phyloP scores from a whole-genome alignment of 257 asterid species.

The Rehmannia glutinosa region DNA sequence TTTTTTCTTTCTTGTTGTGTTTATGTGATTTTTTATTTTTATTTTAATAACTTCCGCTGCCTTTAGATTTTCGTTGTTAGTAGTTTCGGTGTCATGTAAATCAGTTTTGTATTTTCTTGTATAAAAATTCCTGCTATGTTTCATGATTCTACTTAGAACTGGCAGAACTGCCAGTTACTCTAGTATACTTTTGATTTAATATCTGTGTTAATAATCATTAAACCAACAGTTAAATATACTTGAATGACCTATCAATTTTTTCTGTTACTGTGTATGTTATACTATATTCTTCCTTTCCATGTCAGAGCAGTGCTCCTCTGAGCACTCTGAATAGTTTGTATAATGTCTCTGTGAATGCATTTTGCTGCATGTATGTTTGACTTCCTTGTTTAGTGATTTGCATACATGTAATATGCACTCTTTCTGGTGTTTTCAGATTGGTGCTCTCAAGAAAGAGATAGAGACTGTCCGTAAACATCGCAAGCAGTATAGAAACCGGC shows the following conservation, averaged over 20 bases:
- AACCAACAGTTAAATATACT: neutral
- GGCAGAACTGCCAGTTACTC: neutral
- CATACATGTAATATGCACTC: slow-evolving; percentile 16
- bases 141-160: neutral
- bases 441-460: slow-evolving; percentile 82
- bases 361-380: slow-evolving; percentile 6
- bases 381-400: slow-evolving; percentile 13
- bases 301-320: neutral
- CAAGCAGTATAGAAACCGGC: slow-evolving; percentile 83
- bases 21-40: neutral
- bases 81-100: neutral
- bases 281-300: neutral
- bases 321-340: slow-evolving; percentile 10
- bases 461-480: slow-evolving; percentile 98
- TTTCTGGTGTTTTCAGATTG: slow-evolving; percentile 51
- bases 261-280: neutral
- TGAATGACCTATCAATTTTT: neutral
- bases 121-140: neutral
- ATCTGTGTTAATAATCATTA: neutral
- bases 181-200: neutral
- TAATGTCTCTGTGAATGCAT: slow-evolving; percentile 1
- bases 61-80: neutral
- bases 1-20: neutral
- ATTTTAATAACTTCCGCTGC: neutral
- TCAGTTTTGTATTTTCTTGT: neutral